phyloP scores from a whole-genome alignment of 2,329 filamentous ascomycete species.

The Penicillium sp. region DNA sequence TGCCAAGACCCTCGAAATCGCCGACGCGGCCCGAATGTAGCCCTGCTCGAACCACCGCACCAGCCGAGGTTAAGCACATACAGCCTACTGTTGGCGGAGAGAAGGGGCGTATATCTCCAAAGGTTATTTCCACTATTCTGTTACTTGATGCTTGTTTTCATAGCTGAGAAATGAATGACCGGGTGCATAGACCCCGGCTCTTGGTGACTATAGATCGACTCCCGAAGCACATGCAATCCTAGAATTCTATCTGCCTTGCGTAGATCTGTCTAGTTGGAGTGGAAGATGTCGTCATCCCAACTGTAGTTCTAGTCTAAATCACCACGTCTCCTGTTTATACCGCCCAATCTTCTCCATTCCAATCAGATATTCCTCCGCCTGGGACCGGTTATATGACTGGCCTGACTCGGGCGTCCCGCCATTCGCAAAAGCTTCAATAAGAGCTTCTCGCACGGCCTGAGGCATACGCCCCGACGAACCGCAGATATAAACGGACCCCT shows the following conservation, averaged over 20 bases:
- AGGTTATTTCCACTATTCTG: neutral
- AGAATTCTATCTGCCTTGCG: neutral
- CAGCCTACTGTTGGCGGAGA: conserved; percentile 4
- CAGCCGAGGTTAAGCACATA: conserved; percentile 33
- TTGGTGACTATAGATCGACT: neutral
- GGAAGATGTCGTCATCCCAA: neutral
- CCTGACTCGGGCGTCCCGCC: conserved; percentile 44
- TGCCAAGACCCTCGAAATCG: conserved; percentile 30
- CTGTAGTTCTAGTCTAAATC: neutral
- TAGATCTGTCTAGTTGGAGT: neutral
- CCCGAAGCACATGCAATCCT: neutral
- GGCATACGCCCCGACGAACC: conserved; percentile 66
- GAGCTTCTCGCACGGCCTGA: conserved; percentile 61
- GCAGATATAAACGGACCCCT: conserved; percentile 51
- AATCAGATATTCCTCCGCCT: conserved; percentile 54
- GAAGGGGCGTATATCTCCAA: neutral
- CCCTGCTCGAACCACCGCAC: conserved; percentile 22
- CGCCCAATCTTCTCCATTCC: conserved; percentile 58
- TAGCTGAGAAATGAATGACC: neutral
- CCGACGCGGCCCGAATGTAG: conserved; percentile 34
- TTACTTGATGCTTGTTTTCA: neutral
- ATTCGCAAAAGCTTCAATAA: conserved; percentile 57
- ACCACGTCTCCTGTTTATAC: conserved; percentile 70
- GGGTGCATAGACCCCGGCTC: neutral
- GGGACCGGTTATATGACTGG: conserved; percentile 36